Evolutionary conservation across 805 yeast genomes (phyloP).

Genomic region (Ogataea parapolymorpha): DNA sequence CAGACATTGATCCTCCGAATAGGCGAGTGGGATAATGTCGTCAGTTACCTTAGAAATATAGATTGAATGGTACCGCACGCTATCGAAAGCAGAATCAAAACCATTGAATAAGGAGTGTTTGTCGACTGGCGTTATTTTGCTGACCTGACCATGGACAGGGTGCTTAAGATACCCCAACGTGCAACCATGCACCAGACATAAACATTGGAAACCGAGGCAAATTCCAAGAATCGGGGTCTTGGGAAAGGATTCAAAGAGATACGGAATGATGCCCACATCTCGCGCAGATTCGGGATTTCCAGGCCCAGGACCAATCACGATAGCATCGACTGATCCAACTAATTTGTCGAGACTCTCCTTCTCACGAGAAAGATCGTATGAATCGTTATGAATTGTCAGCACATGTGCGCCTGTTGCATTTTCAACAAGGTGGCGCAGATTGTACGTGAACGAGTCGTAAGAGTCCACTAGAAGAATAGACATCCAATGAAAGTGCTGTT

Average conservation of each 20-base stretch:
- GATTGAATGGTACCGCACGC: conserved; percentile 89
- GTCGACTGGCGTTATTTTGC: conserved; percentile 37
- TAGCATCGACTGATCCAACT: conserved; percentile 59
- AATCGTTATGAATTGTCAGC: conserved; percentile 61
- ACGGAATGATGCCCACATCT: conserved; percentile 73
- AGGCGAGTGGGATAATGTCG: conserved; percentile 57
- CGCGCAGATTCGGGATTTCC: conserved; percentile 68
- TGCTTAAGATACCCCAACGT: conserved; percentile 47
- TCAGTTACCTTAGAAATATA: conserved; percentile 39
- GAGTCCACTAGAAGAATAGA: conserved; percentile 78
- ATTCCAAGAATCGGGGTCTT: conserved; percentile 78
- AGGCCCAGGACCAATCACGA: conserved; percentile 96
- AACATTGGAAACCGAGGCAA: conserved; percentile 87
- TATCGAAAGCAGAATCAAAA: conserved; percentile 46
- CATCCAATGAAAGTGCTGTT: conserved; percentile 27
- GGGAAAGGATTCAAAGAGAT: conserved; percentile 40
- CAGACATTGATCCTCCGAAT: conserved; percentile 49
- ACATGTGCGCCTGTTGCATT: conserved; percentile 49
- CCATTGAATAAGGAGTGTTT: conserved; percentile 39
- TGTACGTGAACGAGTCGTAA: conserved; percentile 92
- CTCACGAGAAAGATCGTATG: conserved; percentile 35
- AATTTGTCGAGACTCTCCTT: conserved; percentile 37
- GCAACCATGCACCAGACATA: conserved; percentile 61
- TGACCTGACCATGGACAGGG: conserved; percentile 86
- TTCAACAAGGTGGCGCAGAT: conserved; percentile 62